Evolutionary conservation across 352 stramenopile species (phyloP).

Genomic region (Saprolegnia parasitica): DNA sequence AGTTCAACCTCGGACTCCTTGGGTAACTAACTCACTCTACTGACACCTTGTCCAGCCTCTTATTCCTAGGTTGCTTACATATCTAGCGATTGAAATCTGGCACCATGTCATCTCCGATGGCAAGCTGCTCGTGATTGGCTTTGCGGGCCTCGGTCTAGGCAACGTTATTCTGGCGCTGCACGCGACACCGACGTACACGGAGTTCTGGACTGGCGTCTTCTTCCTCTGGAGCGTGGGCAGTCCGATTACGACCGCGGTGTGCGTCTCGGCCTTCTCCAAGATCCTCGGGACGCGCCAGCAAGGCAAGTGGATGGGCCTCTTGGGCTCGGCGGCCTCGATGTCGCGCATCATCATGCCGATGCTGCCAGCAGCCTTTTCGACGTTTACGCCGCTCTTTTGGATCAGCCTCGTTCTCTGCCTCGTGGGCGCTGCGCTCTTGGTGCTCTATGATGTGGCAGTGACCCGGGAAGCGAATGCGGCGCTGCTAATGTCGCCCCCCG

Average conservation of each 20-base stretch:
- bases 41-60: conserved; percentile 32
- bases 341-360: conserved; percentile 30
- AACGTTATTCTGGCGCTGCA: conserved; percentile 39
- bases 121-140: conserved; percentile 45
- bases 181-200: background rate
- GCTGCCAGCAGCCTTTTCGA: conserved; percentile 18
- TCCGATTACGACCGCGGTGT: conserved; percentile 29
- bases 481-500: no score
- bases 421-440: no score
- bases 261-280: conserved; percentile 28
- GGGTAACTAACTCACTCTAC: no score
- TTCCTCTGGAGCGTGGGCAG: conserved; percentile 29
- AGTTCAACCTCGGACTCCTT: conserved; percentile 49
- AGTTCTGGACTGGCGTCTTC: conserved; percentile 14
- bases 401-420: conserved; percentile 18
- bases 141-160: conserved; percentile 42
- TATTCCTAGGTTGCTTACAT: conserved; percentile 58
- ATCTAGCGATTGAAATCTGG: conserved; percentile 76
- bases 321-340: conserved; percentile 26
- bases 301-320: conserved; percentile 28
- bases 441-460: no score
- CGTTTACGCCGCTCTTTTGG: conserved; percentile 25
- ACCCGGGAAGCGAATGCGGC: no score
- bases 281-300: conserved; percentile 22
- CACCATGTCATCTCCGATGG: conserved; percentile 52